Percentiles rank a stretch among this genome's conserved stretches.
These are phyloP conservation scores for Aspergillus awamori DNA, from an alignment of 2,329 filamentous ascomycete species.

Conservation along the genomic window DNA sequence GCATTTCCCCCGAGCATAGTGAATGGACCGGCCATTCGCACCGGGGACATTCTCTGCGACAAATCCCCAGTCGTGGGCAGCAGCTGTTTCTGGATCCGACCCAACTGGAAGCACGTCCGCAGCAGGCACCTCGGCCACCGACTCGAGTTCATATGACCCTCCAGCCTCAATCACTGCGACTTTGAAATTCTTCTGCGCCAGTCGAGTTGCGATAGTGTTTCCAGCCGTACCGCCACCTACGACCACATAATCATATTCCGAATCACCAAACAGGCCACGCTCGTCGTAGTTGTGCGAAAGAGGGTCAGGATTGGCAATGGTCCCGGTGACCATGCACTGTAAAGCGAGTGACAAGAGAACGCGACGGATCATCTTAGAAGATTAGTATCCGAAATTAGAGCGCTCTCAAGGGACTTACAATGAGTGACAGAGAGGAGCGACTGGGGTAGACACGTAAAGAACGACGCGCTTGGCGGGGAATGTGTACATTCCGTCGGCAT, in stretches of 20 bases:
- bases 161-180: conserved; percentile 37
- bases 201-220: conserved; percentile 27
- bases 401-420: background rate
- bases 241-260: conserved; percentile 29
- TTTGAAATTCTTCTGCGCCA: conserved; percentile 27
- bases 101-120: conserved; percentile 24
- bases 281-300: background rate
- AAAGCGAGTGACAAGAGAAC: conserved; percentile 8
- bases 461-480: background rate
- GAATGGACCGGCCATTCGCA: conserved; percentile 25
- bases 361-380: background rate
- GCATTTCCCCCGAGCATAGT: conserved; percentile 22
- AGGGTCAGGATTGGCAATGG: background rate
- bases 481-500: background rate
- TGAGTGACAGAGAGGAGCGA: background rate
- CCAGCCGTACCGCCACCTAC: conserved; percentile 35
- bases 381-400: too few relatives aligned
- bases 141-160: conserved; percentile 30
- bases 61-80: conserved; percentile 32
- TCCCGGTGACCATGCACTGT: conserved; percentile 1
- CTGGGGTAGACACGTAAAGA: background rate
- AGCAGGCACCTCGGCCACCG: conserved; percentile 26
- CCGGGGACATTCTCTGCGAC: conserved; percentile 24
- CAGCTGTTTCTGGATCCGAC: conserved; percentile 24
- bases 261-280: background rate